Evolutionary conservation across 2,329 filamentous ascomycete genomes (phyloP), one percentile per base, ranked within the genome.

Genomic region (Ilyonectria mors-panacis): DNA sequence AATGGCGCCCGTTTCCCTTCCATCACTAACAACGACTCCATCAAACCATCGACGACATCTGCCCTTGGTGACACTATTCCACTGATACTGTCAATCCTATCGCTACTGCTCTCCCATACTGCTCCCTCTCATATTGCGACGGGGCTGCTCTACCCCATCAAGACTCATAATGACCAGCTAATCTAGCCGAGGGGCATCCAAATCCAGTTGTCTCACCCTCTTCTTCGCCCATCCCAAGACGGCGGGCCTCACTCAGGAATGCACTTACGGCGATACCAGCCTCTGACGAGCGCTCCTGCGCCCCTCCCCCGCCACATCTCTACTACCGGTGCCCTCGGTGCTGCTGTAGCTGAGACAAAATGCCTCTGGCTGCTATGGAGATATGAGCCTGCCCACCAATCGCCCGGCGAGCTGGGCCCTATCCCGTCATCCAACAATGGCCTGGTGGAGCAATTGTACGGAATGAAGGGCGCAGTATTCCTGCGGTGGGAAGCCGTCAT

Each of bases 391-490:
- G 47, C 54, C 39, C 65, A 55, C 68, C 60, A 61, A 51, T 70
- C 55, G 61, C 67, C 64, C 68, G 44, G 50, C 59, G 44, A 35
- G 57, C 44, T 58, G 54, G 63, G 65, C 64, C 66, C 64, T 69
- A 63, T 63, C 66, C 63, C 66, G 54, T 71, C 63, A 47, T 58
- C 10, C 59, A 69, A 74, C 68, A 73, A 73, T 73, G 68, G 71
- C 66, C 61, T 56, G 53, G 71, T 72, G 75, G 65, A 67, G 65
- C 65, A 57, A 50, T 50, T 67, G 53, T 76, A 58, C 62, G 80
- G 80, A 82, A 82, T 82, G 80, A 79, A 82, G 80, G 80, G 79
- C 72, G 73, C 42, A 64, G 64, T 79, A 80, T 78, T 72, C 63
- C 63, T 68, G 62, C 7, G 35, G 37, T 63, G 47, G 58, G 57